Base-by-base conservation (phyloP, 768 basidiomycete species). In the Boletus rubescentipes region DNA sequence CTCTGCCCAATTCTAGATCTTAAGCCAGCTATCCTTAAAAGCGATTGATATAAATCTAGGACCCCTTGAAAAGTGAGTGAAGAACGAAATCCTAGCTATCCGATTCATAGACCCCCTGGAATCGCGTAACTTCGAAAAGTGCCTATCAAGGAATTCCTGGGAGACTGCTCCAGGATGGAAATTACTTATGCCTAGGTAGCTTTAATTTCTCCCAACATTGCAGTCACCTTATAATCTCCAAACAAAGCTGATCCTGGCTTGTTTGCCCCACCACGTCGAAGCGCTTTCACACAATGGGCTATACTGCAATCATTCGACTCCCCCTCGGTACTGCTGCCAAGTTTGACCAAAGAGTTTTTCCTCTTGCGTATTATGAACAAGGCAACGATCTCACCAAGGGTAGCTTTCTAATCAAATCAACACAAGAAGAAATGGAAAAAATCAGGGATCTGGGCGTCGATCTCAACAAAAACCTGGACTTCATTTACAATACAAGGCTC, bases 381-480 rank as follows among this genome's bases (percentile, higher is more conserved):
- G 18, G 6, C 2, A 31, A 15, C 12, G 26, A 23, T 32, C 0
- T 61, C 20, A 21, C 0, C 20, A 61, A 42, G 21, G 59, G 59
- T 3, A 14, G 4, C 7, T 0, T 52, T 16, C 18, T 61, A 11
- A 30, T 61, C 3, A 11, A 0, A 12, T 47, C 51, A 12, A 61
- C 60, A 5, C 16, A 57, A 12, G 29, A 56, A 0, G 59, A 61
- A 16, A 57, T 60, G 40, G 12, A 3, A 0, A 15, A 15, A 14
- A 53, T 61, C 6, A 5, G 0, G 1, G 2, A 36, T 2, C 2
- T 57, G 21, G 49, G 52, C 5, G 15, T 42, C 35, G 59, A 61
- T 41, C 31, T 51, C 5, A 32, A 34, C 35, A 9, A 26, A 4
- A 31, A 52, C 16, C 12, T 9, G 0, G 20, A 38, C 4, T 61